These are phyloP conservation scores for Aegle marmelos DNA, from an alignment of 345 rosid genomes.

Conservation along the genomic window DNA sequence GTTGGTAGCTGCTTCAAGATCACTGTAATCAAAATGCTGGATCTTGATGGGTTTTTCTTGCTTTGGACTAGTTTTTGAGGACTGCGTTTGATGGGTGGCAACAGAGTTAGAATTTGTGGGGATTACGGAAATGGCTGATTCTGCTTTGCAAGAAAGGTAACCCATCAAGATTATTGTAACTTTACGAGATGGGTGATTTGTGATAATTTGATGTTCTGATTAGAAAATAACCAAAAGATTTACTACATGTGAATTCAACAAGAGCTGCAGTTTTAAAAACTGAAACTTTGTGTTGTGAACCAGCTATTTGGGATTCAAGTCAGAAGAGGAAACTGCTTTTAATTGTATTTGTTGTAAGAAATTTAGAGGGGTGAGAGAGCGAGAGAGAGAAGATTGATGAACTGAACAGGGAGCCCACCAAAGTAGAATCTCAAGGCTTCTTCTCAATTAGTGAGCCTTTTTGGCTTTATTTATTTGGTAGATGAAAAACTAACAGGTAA, in stretches of 20 bases:
- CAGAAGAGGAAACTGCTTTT: background rate
- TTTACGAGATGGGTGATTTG: constrained; percentile 1
- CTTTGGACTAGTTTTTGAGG: constrained; percentile 33
- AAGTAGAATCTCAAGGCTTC: constrained; percentile 32
- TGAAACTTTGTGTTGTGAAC: background rate
- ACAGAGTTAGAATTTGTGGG: constrained; percentile 36
- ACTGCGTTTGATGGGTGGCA: constrained; percentile 25
- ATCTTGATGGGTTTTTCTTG: constrained; percentile 62
- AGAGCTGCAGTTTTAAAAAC: background rate
- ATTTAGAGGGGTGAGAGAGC: background rate
- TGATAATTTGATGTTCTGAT: background rate
- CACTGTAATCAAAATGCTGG: constrained; percentile 77
- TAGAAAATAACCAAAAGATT: background rate
- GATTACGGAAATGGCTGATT: constrained; percentile 45
- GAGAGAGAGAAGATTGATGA: background rate
- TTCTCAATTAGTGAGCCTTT: background rate
- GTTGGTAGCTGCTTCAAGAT: constrained; percentile 87
- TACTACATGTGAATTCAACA: background rate
- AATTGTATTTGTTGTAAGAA: background rate
- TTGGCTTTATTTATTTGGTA: background rate
- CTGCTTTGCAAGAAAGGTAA: constrained; percentile 84
- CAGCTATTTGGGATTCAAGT: background rate
- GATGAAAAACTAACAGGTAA: background rate
- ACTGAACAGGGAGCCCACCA: constrained; percentile 26
- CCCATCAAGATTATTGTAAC: constrained; percentile 45